Base-by-base conservation (phyloP, 2,329 filamentous ascomycete species). In the Fusarium mundagurra region DNA sequence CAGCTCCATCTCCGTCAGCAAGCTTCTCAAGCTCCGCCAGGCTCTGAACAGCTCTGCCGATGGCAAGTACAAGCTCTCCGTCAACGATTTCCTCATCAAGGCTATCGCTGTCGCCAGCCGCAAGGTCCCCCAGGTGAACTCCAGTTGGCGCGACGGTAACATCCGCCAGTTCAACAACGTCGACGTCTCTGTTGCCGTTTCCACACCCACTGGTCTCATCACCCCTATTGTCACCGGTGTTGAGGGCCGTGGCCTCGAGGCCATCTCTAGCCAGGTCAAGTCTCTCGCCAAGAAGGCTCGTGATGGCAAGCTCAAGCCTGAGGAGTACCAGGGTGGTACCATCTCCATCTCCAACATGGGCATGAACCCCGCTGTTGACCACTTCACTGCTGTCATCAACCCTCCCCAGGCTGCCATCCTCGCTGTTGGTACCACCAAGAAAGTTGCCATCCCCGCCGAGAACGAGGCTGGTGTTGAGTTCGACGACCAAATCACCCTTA, bases 291-390 rank as follows among this genome's bases (percentile, higher is more conserved):
- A 97, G 91, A 94, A 94, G 83, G 96, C 96, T 73, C 92, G 95
- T 72, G 96, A 98, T 79, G 94, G 94, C 86, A 99, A 98, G 92
- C 93, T 99, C 80, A 98, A 98, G 92, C 96, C 96, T 54, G 96
- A 99, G 85, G 95, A 99, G 87, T 99, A 97, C 91, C 96, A 98
- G 89, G 96, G 96, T 64, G 96, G 96, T 83, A 97, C 94, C 83
- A 98, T 99, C 87, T 98, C 96, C 84, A 98, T 99, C 86, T 97
- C 94, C 87, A 99, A 99, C 91, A 97, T 99, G 96, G 96, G 96
- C 85, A 99, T 99, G 96, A 99, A 99, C 90, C 82, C 92, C 54
- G 96, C 96, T 58, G 92, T 99, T 73, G 95, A 98, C 86, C 91
- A 95, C 83, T 99, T 99, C 87, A 98, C 96, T 60, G 96, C 96